Evolutionary conservation across 352 stramenopile genomes (phyloP).

Genomic region (Globisporangium rhizosaccharum): DNA sequence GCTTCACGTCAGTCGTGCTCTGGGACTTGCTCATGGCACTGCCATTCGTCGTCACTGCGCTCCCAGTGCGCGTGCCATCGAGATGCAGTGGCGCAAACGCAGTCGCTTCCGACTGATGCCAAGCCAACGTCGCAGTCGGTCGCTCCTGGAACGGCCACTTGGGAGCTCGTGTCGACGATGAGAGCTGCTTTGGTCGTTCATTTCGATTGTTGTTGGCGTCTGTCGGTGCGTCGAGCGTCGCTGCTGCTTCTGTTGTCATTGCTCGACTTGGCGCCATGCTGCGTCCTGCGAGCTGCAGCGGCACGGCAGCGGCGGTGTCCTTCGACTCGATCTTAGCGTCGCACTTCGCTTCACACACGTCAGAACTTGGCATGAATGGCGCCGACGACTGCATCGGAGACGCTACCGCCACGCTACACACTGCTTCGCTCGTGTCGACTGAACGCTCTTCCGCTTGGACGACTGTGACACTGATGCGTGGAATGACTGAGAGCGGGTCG

Average conservation of each 20-base stretch:
- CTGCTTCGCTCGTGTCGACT: background rate
- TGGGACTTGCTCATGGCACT: constrained; percentile 4
- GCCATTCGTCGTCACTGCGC: background rate
- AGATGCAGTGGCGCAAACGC: constrained; percentile 3
- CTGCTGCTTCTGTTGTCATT: background rate
- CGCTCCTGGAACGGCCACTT: constrained; percentile 3
- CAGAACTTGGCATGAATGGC: too few species aligned
- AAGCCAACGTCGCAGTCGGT: background rate
- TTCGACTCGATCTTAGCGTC: background rate
- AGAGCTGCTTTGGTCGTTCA: background rate
- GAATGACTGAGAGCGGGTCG: background rate
- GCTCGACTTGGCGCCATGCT: background rate
- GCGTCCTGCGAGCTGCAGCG: constrained; percentile 5
- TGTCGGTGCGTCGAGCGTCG: background rate
- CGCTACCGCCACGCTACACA: background rate
- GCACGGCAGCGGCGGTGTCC: background rate
- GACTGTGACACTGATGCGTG: constrained; percentile 4
- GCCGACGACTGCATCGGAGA: too few species aligned
- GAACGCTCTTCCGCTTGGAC: background rate
- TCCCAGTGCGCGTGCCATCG: background rate
- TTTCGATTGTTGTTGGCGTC: background rate
- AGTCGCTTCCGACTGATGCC: constrained; percentile 1
- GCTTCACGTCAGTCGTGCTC: background rate
- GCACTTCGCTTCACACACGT: too few species aligned
- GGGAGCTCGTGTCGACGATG: background rate